These are phyloP conservation scores for Fraxinus angustifolia DNA, from an alignment of 305 asterid genomes.

Conservation along the genomic window DNA sequence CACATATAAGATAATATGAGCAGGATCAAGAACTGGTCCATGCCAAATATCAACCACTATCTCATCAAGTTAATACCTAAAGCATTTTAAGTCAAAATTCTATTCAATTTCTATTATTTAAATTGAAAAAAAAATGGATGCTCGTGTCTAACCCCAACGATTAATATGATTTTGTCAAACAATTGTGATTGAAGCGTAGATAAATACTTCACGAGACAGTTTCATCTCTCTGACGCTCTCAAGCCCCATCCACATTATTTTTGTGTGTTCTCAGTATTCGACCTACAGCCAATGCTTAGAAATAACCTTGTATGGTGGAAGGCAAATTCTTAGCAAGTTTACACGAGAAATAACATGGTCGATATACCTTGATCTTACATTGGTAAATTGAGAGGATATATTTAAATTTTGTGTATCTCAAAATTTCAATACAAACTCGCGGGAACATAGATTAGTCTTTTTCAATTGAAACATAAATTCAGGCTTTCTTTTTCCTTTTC, in stretches of 20 bases:
- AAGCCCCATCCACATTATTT: background rate
- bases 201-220: background rate
- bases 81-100: background rate
- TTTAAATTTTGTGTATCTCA: background rate
- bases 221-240: background rate
- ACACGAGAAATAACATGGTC: background rate
- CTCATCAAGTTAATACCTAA: conserved; percentile 6
- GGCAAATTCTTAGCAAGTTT: background rate
- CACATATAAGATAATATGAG: conserved; percentile 27
- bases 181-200: background rate
- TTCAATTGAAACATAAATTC: background rate
- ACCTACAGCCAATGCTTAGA: background rate
- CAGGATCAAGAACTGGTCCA: conserved; percentile 18
- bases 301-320: background rate
- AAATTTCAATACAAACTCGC: background rate
- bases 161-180: background rate
- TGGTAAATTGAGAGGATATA: background rate
- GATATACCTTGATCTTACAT: background rate
- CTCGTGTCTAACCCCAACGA: background rate
- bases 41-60: background rate
- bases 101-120: background rate
- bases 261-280: background rate
- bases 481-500: background rate
- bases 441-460: background rate
- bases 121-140: background rate